Evolutionary conservation across 2,329 filamentous ascomycete genomes (phyloP).

Genomic region (Aspergillus neotritici): DNA sequence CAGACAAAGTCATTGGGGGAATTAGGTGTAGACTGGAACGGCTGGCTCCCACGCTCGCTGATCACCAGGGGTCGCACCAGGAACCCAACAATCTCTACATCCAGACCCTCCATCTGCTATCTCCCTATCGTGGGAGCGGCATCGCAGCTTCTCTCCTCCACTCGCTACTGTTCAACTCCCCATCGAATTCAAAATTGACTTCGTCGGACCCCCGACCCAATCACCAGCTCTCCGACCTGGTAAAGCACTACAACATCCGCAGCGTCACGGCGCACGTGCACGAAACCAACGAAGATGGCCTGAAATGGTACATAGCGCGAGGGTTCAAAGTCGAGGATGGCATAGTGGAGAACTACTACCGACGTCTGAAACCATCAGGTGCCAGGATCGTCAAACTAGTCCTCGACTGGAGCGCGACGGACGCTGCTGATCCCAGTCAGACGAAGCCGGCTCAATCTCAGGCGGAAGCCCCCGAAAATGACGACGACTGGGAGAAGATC

Average conservation of each 20-base stretch:
- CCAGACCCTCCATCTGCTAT: conserved; percentile 54
- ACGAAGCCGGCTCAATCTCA: not conserved
- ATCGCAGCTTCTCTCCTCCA: conserved; percentile 53
- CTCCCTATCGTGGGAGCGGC: conserved; percentile 54
- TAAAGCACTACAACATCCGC: conserved; percentile 46
- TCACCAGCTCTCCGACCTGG: conserved; percentile 30
- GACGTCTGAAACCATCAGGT: conserved; percentile 51
- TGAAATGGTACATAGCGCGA: conserved; percentile 56
- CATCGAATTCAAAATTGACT: not conserved
- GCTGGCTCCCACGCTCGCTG: conserved; percentile 14
- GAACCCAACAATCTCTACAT: conserved; percentile 51
- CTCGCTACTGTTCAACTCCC: conserved; percentile 29
- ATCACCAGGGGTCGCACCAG: conserved; percentile 7
- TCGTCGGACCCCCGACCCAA: conserved; percentile 6
- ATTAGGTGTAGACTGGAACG: conserved; percentile 45
- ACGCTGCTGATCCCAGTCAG: conserved; percentile 5
- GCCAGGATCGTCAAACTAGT: conserved; percentile 47
- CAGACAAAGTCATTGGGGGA: conserved; percentile 44
- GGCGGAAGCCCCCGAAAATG: conserved; percentile 16
- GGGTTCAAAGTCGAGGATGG: conserved; percentile 50
- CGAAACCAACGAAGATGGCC: conserved; percentile 55
- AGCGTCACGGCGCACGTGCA: conserved; percentile 59
- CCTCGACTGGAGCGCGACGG: conserved; percentile 26
- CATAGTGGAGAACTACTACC: conserved; percentile 54
- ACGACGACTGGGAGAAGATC: conserved; percentile 42